Evolutionary conservation across 148 eudicot genomes (phyloP).

Genomic region (Bassia scoparia): DNA sequence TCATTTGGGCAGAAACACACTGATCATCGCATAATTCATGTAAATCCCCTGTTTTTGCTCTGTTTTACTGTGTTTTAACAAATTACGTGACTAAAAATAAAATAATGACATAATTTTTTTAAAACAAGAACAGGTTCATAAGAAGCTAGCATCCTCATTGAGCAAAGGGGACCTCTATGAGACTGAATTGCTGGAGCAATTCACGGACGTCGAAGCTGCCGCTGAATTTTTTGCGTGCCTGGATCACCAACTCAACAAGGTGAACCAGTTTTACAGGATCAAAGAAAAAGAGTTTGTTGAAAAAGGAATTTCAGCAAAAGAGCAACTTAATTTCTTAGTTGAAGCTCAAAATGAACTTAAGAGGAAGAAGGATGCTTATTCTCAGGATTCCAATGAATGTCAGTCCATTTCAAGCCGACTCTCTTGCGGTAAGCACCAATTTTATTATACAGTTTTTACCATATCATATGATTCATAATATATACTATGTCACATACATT

Average conservation of each 20-base stretch:
- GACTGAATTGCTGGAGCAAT: conserved; percentile 81
- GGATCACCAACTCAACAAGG: conserved; percentile 89
- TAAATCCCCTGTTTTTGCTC: conserved; percentile 32
- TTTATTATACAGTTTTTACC: no score
- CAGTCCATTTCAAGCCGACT: conserved; percentile 72
- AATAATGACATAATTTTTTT: conserved; percentile 16
- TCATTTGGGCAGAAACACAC: conserved; percentile 40
- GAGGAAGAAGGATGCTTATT: conserved; percentile 40
- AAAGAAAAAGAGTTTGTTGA: conserved; percentile 85
- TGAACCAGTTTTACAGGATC: conserved; percentile 64
- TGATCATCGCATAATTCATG: conserved; percentile 63
- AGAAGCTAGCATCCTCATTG: conserved; percentile 53
- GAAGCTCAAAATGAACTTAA: conserved; percentile 53
- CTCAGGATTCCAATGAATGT: conserved; percentile 54
- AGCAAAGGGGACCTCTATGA: conserved; percentile 65
- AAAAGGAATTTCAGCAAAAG: conserved; percentile 63
- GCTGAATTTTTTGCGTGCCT: conserved; percentile 64
- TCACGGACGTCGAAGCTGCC: conserved; percentile 65
- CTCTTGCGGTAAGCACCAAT: conserved; percentile 58
- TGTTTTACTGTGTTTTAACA: conserved; percentile 2
- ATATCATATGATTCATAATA: no score
- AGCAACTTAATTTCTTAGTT: conserved; percentile 69
- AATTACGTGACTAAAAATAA: neutral
- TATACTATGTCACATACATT: no score
- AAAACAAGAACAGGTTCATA: conserved; percentile 57